Evolutionary conservation across 176 grass and related monocot genomes (phyloP), one percentile per base, ranked within the genome.

Genomic region (Chrysopogon serrulatus): DNA sequence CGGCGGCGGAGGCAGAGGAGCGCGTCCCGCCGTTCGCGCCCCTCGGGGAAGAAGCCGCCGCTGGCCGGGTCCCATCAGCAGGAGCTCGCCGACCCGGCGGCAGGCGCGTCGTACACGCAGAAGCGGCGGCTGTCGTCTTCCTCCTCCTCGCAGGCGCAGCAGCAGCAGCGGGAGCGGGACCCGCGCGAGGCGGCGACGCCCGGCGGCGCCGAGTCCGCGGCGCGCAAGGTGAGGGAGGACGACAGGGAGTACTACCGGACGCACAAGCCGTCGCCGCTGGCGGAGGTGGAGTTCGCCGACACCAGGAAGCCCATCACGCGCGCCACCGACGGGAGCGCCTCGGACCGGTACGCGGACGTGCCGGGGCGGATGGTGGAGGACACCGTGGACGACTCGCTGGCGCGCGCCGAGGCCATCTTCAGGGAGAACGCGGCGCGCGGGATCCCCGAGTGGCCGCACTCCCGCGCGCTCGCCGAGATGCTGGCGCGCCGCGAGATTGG

Each of bases 201-300:
- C 5, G 85, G 65, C 1, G 18, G 28, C 28, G 43, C 66, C 8
- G 85, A 72, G 42, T 23, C 75, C 0, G 66, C 40, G 80, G 77
- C 15, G 6, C 3, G 89, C 61, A 80, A 84, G 43, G 86, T 84
- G 70, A 36, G 86, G 70, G 73, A 85, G 68, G 85, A 91, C 49
- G 73, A 84, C 81, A 51, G 76, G 79, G 86, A 85, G 82, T 98
- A 94, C 78, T 98, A 94, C 79, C 51, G 78, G 71, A 85, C 88
- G 26, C 95, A 86, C 90, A 98, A 93, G 88, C 88, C 95, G 72
- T 98, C 95, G 66, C 82, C 92, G 35, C 68, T 93, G 10, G 86
- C 92, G 23, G 86, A 95, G 83, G 62, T 95, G 51, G 88, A 94
- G 84, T 88, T 93, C 44, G 88, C 66, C 4, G 90, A 98, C 84